Percentiles rank a stretch among this genome's conserved stretches.
These are phyloP conservation scores for Pseudocercospora musae DNA, from an alignment of 2,329 filamentous ascomycete species.

Conservation along the genomic window DNA sequence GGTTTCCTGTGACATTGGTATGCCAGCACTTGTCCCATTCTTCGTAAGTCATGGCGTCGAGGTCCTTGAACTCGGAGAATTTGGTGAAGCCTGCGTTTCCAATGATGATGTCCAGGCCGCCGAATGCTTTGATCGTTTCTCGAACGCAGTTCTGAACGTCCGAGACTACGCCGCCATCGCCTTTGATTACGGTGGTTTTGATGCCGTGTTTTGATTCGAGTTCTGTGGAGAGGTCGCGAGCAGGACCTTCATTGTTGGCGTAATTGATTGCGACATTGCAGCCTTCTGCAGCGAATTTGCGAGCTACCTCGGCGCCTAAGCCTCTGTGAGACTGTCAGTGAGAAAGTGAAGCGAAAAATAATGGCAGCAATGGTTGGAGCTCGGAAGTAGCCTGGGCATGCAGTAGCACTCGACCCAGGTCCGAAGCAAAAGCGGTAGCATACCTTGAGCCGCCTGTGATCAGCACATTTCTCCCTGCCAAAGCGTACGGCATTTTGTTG, in stretches of 20 bases:
- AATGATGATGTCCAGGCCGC: conserved; percentile 71
- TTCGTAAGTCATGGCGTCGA: conserved; percentile 56
- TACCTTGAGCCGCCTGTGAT: conserved; percentile 64
- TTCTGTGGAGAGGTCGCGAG: conserved; percentile 56
- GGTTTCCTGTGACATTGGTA: conserved; percentile 55
- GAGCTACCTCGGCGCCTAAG: conserved; percentile 65
- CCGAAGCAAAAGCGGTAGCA: conserved; percentile 16
- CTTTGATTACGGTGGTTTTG: conserved; percentile 58
- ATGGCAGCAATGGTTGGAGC: too few relatives aligned
- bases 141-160: conserved; percentile 60
- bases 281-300: conserved; percentile 65
- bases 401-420: neutral
- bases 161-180: conserved; percentile 59
- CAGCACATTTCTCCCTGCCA: conserved; percentile 60
- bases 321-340: conserved; percentile 50
- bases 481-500: conserved; percentile 57
- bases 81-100: conserved; percentile 71
- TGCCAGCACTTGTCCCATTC: conserved; percentile 66
- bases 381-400: neutral
- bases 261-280: conserved; percentile 74
- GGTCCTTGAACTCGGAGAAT: conserved; percentile 55
- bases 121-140: conserved; percentile 58
- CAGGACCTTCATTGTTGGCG: conserved; percentile 58
- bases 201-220: conserved; percentile 52
- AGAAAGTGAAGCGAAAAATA: too few relatives aligned